Conservation (phyloP, 495 filamentous ascomycete species). For the Parathielavia hyrcaniae region DNA sequence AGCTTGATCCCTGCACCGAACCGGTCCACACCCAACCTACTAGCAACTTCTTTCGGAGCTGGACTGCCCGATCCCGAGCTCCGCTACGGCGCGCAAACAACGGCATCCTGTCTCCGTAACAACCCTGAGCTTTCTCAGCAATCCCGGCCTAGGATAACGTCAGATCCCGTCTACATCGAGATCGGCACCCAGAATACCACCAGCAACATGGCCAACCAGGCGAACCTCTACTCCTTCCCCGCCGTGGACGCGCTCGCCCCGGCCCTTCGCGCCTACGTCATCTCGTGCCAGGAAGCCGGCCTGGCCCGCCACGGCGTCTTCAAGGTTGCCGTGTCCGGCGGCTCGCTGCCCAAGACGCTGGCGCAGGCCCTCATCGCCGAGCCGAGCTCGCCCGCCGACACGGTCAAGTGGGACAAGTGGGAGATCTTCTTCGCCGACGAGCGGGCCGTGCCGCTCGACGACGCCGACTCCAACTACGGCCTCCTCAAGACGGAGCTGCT, state of each 20-base stretch:
- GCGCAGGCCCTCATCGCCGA: slow-evolving; percentile 67
- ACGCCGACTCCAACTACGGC: slow-evolving; percentile 89
- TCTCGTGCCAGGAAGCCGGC: slow-evolving; percentile 70
- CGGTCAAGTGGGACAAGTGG: slow-evolving; percentile 78
- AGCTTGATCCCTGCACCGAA: background rate
- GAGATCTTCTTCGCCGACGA: slow-evolving; percentile 98
- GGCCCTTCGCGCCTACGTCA: slow-evolving; percentile 71
- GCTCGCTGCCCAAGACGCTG: slow-evolving; percentile 82
- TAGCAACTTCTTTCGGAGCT: background rate
- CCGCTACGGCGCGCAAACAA: background rate
- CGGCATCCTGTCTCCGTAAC: background rate
- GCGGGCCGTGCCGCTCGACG: slow-evolving; percentile 83
- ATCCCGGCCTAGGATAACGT: background rate
- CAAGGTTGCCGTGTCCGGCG: slow-evolving; percentile 89
- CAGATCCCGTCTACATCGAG: background rate
- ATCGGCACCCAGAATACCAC: slow-evolving; percentile 21
- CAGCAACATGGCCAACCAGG: slow-evolving; percentile 58
- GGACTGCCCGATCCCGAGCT: background rate
- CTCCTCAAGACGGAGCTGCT: slow-evolving; percentile 82
- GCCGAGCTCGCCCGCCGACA: slow-evolving; percentile 55
- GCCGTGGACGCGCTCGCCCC: slow-evolving; percentile 60
- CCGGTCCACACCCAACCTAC: background rate
- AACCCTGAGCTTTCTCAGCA: background rate
- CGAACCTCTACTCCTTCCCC: slow-evolving; percentile 79
- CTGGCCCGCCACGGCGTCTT: slow-evolving; percentile 74